Conservation (phyloP, 2,329 filamentous ascomycete genomes). For the Neonectria punicea region DNA sequence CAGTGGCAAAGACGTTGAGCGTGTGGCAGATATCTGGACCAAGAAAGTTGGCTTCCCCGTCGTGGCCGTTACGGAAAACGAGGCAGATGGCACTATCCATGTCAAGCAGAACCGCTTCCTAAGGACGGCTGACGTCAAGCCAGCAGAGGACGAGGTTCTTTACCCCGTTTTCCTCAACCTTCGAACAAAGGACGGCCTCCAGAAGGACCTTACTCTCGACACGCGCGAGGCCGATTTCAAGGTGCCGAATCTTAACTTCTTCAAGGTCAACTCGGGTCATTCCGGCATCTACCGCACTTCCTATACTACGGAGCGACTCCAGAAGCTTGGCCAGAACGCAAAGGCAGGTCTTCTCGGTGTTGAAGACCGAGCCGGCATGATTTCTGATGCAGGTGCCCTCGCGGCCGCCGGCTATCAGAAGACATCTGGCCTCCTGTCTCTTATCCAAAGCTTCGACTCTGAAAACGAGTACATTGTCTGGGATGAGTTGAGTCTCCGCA, state of each 20-base stretch:
- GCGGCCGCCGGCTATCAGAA: slow-evolving; percentile 92
- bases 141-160: slow-evolving; percentile 87
- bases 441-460: slow-evolving; percentile 84
- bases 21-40: slow-evolving; percentile 96
- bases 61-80: slow-evolving; percentile 77
- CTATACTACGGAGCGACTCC: slow-evolving; percentile 83
- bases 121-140: slow-evolving; percentile 90
- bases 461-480: slow-evolving; percentile 94
- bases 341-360: slow-evolving; percentile 77
- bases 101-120: slow-evolving; percentile 97
- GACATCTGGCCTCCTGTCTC: slow-evolving; percentile 86
- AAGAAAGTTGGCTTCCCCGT: slow-evolving; percentile 96
- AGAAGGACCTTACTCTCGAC: slow-evolving; percentile 73
- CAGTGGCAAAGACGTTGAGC: slow-evolving; percentile 89
- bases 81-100: slow-evolving; percentile 76
- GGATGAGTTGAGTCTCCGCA: slow-evolving; percentile 87
- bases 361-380: slow-evolving; percentile 94
- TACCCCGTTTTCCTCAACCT: slow-evolving; percentile 92
- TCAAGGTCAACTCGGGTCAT: slow-evolving; percentile 96
- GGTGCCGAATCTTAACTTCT: slow-evolving; percentile 84
- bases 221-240: slow-evolving; percentile 80
- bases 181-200: slow-evolving; percentile 83
- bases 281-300: slow-evolving; percentile 92
- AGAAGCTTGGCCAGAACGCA: slow-evolving; percentile 88
- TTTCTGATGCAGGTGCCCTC: slow-evolving; percentile 89